Evolutionary conservation across 2,329 filamentous ascomycete species (phyloP), one percentile per base, ranked within the genome.

Genomic region (Ceratocystis albifundus): DNA sequence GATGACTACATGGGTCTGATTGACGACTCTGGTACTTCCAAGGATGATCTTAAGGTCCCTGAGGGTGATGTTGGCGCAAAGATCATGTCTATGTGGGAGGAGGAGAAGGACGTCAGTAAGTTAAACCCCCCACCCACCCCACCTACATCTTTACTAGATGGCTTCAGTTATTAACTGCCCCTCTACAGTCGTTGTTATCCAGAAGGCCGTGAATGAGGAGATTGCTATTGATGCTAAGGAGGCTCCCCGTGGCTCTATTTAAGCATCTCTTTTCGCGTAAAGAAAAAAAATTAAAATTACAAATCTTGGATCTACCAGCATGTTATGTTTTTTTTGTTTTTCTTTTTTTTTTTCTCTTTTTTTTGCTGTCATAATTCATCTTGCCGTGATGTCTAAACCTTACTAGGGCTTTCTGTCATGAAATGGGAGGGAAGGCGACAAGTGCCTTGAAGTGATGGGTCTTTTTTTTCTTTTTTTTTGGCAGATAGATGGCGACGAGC

Each of bases 151-250:
- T n/a, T 64, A 8, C 36, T 45, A 22, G 20, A 10, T 7, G 5
- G 17, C 25, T n/a, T 28, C 10, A 17, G 12, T 32, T 50, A 20
- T 55, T 67, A 44, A 63, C 32, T 57, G 30, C 46, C 70, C 96
- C 91, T 91, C 28, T 59, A 59, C 80, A 88, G 97, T 74, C 88
- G 61, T 68, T 32, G 61, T 93, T 74, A 86, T 99, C 77, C 88
- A 96, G 76, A 89, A 90, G 74, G 86, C 94, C 77, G 99, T 99
- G 94, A 89, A 89, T 76, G 93, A 99, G 82, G 89, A 97, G 84
- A 80, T 84, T 73, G 88, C 87, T 75, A 88, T 96, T 77, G 92
- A 96, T 76, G 88, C 87, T 80, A 97, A 97, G 87, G 92, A 96
- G 81, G 90, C 89, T 78, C 86, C 89, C 77, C 73, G 74, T 41